Evolutionary conservation across 371 early-diverging fungal species (phyloP).

Genomic region (Mucor circinelloides): DNA sequence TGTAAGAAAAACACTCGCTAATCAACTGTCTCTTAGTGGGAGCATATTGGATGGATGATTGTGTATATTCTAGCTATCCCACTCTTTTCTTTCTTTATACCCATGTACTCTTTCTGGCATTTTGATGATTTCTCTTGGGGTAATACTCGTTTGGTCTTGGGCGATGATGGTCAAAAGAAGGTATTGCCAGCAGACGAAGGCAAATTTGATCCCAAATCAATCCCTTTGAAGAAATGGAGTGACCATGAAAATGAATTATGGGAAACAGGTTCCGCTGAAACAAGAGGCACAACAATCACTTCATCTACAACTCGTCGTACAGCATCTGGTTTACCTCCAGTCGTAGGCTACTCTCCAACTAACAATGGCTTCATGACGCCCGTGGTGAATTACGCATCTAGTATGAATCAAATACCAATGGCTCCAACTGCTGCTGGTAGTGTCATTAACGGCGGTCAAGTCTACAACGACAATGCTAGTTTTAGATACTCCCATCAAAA

Average conservation of each 20-base stretch:
- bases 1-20: neutral
- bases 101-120: conserved; percentile 93
- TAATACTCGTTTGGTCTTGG: conserved; percentile 89
- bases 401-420: conserved; percentile 19
- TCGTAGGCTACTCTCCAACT: neutral
- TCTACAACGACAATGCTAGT: conserved; percentile 23
- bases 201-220: conserved; percentile 57
- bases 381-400: conserved; percentile 18
- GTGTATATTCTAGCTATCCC: conserved; percentile 89
- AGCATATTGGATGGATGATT: conserved; percentile 96
- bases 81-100: conserved; percentile 80
- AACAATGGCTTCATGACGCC: conserved; percentile 23
- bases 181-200: conserved; percentile 49
- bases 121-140: conserved; percentile 99
- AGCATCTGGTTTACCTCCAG: conserved; percentile 9
- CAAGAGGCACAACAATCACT: conserved; percentile 37
- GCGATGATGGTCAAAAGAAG: conserved; percentile 75
- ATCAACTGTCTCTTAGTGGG: conserved; percentile 56
- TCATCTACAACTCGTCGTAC: conserved; percentile 27
- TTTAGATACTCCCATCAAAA: conserved; percentile 32
- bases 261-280: conserved; percentile 64
- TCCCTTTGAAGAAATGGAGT: conserved; percentile 84
- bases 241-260: conserved; percentile 77
- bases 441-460: conserved; percentile 1
- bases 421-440: neutral